Evolutionary conservation across 2,329 filamentous ascomycete genomes (phyloP).

Genomic region (Fusarium subglutinans): DNA sequence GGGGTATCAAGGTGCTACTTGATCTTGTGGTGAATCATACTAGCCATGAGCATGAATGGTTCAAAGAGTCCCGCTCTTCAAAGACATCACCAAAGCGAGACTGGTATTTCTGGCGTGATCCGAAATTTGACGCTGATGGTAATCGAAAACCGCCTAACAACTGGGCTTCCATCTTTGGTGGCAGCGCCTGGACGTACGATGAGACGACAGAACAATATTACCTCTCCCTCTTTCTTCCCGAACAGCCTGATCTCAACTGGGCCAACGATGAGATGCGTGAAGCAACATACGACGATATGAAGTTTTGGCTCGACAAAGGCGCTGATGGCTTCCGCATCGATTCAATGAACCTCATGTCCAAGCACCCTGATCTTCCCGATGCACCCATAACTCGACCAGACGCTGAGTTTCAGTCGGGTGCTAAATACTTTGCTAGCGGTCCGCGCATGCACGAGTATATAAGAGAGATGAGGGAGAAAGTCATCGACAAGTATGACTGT

Average conservation of each 20-base stretch:
- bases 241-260: slow-evolving; percentile 85
- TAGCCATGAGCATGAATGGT: slow-evolving; percentile 61
- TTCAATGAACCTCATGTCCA: slow-evolving; percentile 72
- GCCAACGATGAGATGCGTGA: slow-evolving; percentile 71
- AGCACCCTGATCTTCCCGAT: slow-evolving; percentile 65
- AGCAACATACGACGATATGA: slow-evolving; percentile 75
- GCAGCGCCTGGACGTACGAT: slow-evolving; percentile 71
- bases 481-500: slow-evolving; percentile 60
- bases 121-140: slow-evolving; percentile 50
- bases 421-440: slow-evolving; percentile 60
- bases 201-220: slow-evolving; percentile 75
- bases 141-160: slow-evolving; percentile 54
- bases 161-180: slow-evolving; percentile 53
- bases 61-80: slow-evolving; percentile 62
- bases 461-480: slow-evolving; percentile 44
- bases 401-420: slow-evolving; percentile 48
- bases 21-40: slow-evolving; percentile 48
- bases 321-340: slow-evolving; percentile 76
- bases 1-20: slow-evolving; percentile 36
- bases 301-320: slow-evolving; percentile 79
- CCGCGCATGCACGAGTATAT: slow-evolving; percentile 60
- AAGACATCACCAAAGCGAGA: slow-evolving; percentile 60
- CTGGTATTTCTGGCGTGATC: slow-evolving; percentile 65
- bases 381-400: slow-evolving; percentile 53
- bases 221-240: slow-evolving; percentile 74